Conservation (phyloP, 805 yeast species). For the Saccharomycopsis vini region DNA sequence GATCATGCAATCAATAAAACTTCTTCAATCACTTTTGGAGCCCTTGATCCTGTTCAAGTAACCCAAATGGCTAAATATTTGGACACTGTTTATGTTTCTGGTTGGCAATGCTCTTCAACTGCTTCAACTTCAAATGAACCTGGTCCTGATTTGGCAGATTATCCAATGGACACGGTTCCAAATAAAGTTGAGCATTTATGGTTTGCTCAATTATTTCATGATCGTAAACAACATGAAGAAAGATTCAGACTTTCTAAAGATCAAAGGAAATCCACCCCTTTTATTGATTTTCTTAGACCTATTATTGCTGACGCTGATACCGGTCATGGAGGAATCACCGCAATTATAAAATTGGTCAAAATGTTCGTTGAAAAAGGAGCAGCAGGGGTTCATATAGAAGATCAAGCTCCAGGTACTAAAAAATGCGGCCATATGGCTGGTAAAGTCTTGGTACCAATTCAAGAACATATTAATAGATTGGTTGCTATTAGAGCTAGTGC, state of each 20-base stretch:
- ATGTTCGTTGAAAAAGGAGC: constrained; percentile 97
- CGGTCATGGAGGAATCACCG: constrained; percentile 98
- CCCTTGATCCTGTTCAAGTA: constrained; percentile 90
- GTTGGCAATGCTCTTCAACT: constrained; percentile 98
- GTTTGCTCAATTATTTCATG: constrained; percentile 95
- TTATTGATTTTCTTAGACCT: constrained; percentile 86
- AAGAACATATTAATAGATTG: constrained; percentile 92
- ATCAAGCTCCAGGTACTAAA: constrained; percentile 98
- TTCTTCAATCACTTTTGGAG: constrained; percentile 87
- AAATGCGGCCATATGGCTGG: constrained; percentile 99
- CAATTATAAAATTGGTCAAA: constrained; percentile 89
- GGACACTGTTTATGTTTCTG: constrained; percentile 88
- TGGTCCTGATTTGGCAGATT: constrained; percentile 96
- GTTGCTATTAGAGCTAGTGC: constrained; percentile 93
- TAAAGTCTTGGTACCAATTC: constrained; percentile 93
- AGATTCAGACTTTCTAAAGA: constrained; percentile 51
- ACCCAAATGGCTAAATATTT: constrained; percentile 95
- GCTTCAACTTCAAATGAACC: constrained; percentile 98
- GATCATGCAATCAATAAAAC: constrained; percentile 69
- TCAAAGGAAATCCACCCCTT: constrained; percentile 61
- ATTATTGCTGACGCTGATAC: constrained; percentile 97
- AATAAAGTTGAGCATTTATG: constrained; percentile 95
- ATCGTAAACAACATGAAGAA: constrained; percentile 89
- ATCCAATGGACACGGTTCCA: constrained; percentile 98
- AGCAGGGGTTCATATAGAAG: constrained; percentile 97